Conservation (phyloP, 75 land plant genomes). For the Sequoiadendron giganteum region DNA sequence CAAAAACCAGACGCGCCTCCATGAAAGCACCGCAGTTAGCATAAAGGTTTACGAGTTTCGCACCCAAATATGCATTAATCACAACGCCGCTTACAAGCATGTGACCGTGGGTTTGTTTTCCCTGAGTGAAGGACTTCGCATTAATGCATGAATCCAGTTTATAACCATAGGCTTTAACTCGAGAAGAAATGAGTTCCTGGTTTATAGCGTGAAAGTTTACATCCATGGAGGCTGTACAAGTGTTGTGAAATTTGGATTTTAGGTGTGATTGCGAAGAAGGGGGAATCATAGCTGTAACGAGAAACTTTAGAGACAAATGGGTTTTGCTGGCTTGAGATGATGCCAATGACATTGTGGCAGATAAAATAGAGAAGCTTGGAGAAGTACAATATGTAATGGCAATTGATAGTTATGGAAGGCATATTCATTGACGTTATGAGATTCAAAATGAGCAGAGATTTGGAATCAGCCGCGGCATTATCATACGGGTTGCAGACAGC, state of each 20-base stretch:
- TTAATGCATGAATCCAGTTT: neutral
- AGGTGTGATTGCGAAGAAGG: neutral
- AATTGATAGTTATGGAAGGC: no score
- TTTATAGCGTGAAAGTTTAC: neutral
- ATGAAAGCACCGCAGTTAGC: neutral
- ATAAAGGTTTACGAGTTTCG: neutral
- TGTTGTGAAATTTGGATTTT: neutral
- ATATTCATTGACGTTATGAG: no score
- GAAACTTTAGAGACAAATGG: neutral
- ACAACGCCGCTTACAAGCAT: neutral
- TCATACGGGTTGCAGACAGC: no score
- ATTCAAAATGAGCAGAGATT: no score
- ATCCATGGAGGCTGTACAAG: no score
- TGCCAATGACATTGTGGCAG: neutral
- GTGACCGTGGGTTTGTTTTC: constrained; percentile 1
- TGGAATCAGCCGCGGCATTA: no score
- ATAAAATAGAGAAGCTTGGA: neutral
- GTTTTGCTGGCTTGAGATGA: neutral
- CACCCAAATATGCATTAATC: neutral
- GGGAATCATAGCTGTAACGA: neutral
- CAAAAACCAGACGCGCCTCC: neutral
- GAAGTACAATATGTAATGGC: no score
- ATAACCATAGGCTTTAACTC: neutral
- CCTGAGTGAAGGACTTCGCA: neutral
- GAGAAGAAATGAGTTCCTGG: neutral